Percentiles rank a stretch among this genome's conserved stretches.
phyloP scores from a whole-genome alignment of 352 stramenopile genomes.

The Phytophthora quininea region DNA sequence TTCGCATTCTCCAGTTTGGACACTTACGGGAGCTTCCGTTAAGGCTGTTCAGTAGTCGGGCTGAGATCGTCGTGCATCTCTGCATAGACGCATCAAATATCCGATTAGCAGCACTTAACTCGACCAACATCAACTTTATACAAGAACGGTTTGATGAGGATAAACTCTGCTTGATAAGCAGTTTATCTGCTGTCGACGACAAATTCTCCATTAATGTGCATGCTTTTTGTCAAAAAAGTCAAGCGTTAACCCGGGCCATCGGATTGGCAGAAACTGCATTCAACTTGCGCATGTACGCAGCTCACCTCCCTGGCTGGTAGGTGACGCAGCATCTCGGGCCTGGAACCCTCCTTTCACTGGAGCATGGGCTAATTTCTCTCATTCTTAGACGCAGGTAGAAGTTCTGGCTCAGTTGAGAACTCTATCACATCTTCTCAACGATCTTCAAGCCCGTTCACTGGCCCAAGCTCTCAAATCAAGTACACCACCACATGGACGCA shows the following conservation, averaged over 20 bases:
- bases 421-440: not conserved
- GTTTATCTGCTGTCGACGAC: not conserved
- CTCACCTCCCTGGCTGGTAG: too few species aligned
- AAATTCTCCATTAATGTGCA: not conserved
- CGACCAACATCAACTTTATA: not conserved
- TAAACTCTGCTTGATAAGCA: not conserved
- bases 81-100: not conserved
- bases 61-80: not conserved
- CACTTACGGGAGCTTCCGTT: not conserved
- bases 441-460: not conserved
- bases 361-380: too few species aligned
- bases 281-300: too few species aligned
- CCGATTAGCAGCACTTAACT: not conserved
- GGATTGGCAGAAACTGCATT: too few species aligned
- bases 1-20: not conserved
- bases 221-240: too few species aligned
- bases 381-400: too few species aligned
- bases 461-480: conserved; percentile 1
- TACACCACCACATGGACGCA: conserved; percentile 6
- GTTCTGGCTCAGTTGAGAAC: not conserved
- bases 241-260: too few species aligned
- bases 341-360: too few species aligned
- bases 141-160: not conserved
- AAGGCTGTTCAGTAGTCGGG: not conserved
- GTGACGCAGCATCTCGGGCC: too few species aligned